A percentile compares a stretch with the other conserved stretches of the same genome.
Evolutionary conservation across 2,329 filamentous ascomycete genomes (phyloP).

Genomic region (Xylaria sp.): DNA sequence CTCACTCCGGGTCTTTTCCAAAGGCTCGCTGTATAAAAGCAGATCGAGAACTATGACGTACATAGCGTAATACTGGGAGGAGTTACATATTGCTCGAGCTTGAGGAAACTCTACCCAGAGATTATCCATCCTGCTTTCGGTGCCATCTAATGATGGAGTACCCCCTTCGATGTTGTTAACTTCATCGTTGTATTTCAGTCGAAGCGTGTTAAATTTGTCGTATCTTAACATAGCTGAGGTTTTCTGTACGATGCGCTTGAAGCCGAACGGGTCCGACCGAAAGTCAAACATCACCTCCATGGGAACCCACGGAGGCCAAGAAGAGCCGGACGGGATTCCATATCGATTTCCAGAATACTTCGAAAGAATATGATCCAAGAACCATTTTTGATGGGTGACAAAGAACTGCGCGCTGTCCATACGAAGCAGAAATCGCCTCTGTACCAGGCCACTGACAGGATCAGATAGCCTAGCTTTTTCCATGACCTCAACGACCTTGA

Average conservation of each 20-base stretch:
- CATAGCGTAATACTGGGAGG: constrained; percentile 94
- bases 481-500: constrained; percentile 97
- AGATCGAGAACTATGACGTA: constrained; percentile 98
- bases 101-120: constrained; percentile 97
- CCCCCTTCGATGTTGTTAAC: constrained; percentile 70
- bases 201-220: constrained; percentile 97
- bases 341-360: constrained; percentile 96
- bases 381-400: constrained; percentile 91
- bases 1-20: constrained; percentile 97
- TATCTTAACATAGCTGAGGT: constrained; percentile 94
- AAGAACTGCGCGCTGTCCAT: constrained; percentile 99
- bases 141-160: constrained; percentile 57
- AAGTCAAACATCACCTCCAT: constrained; percentile 99
- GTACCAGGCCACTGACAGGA: constrained; percentile 91
- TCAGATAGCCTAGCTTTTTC: constrained; percentile 93
- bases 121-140: constrained; percentile 88
- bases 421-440: constrained; percentile 88
- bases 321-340: constrained; percentile 79
- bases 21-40: constrained; percentile 91
- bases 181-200: constrained; percentile 96
- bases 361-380: constrained; percentile 81
- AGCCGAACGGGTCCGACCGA: constrained; percentile 91
- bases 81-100: constrained; percentile 93
- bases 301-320: constrained; percentile 98
- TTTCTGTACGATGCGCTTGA: constrained; percentile 94